These are phyloP conservation scores for Ajuga chamaepitys DNA, from an alignment of 257 asterid species.

Conservation along the genomic window DNA sequence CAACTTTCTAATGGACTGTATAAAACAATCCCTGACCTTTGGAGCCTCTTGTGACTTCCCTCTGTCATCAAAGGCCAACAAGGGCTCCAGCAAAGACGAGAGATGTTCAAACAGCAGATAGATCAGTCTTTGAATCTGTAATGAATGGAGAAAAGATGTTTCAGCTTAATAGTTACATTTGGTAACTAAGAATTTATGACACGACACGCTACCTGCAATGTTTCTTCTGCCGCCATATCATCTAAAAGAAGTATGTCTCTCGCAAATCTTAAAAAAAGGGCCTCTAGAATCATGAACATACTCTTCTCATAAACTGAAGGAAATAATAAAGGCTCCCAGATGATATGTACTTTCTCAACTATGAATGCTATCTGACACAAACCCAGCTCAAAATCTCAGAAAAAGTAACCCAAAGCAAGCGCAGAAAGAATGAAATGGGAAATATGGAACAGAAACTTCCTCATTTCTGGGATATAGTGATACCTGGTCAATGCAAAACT, in stretches of 20 bases:
- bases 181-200: neutral
- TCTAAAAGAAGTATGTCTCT: slow-evolving; percentile 77
- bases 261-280: slow-evolving; percentile 63
- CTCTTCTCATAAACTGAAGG: slow-evolving; percentile 71
- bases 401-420: slow-evolving; percentile 5
- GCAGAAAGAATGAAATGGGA: slow-evolving; percentile 5
- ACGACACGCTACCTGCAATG: slow-evolving; percentile 59
- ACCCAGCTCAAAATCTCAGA: neutral
- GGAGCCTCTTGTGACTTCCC: slow-evolving; percentile 41
- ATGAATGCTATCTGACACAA: slow-evolving; percentile 80
- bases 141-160: slow-evolving; percentile 4
- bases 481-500: slow-evolving; percentile 89
- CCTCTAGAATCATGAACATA: slow-evolving; percentile 61
- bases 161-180: slow-evolving; percentile 13
- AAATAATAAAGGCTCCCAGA: slow-evolving; percentile 81
- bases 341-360: slow-evolving; percentile 91
- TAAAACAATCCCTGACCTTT: slow-evolving; percentile 29
- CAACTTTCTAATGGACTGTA: slow-evolving; percentile 63
- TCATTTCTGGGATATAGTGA: slow-evolving; percentile 19
- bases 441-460: neutral
- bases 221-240: slow-evolving; percentile 98
- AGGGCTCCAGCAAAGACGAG: slow-evolving; percentile 59
- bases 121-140: slow-evolving; percentile 78
- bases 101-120: slow-evolving; percentile 77
- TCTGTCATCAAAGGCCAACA: slow-evolving; percentile 23